Base-by-base conservation (phyloP, 352 stramenopile species). In the Globisporangium okanoganense region DNA sequence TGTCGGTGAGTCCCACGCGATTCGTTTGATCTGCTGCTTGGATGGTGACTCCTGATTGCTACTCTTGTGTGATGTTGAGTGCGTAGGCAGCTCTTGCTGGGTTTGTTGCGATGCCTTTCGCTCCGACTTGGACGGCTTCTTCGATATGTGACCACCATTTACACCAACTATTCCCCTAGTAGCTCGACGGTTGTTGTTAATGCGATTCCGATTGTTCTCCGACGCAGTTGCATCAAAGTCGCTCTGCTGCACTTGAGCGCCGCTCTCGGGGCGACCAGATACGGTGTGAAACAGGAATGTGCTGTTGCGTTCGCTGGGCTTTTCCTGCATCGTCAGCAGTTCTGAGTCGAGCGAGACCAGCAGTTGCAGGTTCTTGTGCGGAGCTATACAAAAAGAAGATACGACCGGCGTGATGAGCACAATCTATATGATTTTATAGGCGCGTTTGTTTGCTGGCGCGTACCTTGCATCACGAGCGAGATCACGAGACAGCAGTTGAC, bases 401-500 rank as follows among this genome's bases (percentile, higher is more conserved):
- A n/a, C n/a, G n/a, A n/a, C n/a, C n/a, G n/a, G n/a, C n/a, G n/a
- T n/a, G n/a, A n/a, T n/a, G n/a, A n/a, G n/a, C n/a, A n/a, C n/a
- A n/a, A n/a, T n/a, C n/a, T n/a, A n/a, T n/a, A n/a, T n/a, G n/a
- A n/a, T n/a, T n/a, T n/a, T n/a, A n/a, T n/a, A n/a, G n/a, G n/a
- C n/a, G n/a, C n/a, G n/a, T n/a, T n/a, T n/a, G n/a, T n/a, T n/a
- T n/a, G n/a, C n/a, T n/a, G n/a, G n/a, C 18, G 33, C 31, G 7
- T 25, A 45, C 75, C 70, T 75, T 87, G 76, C 82, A 92, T 92
- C 45, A 94, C 49, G 62, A 94, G 72, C n/a, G 85, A 90, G 67
- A 94, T 88, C 36, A 91, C 79, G 54, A 94, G 76, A 50, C 82
- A 94, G 71, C 78, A 91, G 56, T 94, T 94, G 43, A 94, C 85